Conservation (phyloP, 2,329 filamentous ascomycete genomes). For the Aspergillus transmontanensis region DNA sequence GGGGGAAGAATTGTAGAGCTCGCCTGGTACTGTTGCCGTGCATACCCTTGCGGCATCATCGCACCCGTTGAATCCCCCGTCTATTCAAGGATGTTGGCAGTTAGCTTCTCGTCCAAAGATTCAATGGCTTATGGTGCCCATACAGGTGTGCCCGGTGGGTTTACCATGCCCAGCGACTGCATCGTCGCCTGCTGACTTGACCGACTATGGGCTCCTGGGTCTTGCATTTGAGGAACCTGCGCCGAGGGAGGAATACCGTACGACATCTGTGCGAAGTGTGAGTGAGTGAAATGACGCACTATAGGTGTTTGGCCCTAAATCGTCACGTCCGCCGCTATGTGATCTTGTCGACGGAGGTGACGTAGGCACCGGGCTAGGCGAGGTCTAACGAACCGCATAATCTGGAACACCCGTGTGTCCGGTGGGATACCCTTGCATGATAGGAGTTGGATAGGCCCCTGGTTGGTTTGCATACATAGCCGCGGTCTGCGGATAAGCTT, state of each 20-base stretch:
- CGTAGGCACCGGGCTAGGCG: constrained; percentile 13
- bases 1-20: constrained; percentile 39
- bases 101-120: constrained; percentile 29
- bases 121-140: constrained; percentile 30
- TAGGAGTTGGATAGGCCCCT: constrained; percentile 35
- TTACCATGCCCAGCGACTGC: constrained; percentile 40
- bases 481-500: constrained; percentile 39
- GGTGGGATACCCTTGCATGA: constrained; percentile 38
- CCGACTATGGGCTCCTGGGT: constrained; percentile 35
- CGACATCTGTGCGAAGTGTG: constrained; percentile 33
- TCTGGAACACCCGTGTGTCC: constrained; percentile 39
- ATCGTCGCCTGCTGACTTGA: constrained; percentile 40
- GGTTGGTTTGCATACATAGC: constrained; percentile 35
- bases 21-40: constrained; percentile 36
- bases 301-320: neutral
- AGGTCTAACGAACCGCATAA: constrained; percentile 37
- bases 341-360: neutral
- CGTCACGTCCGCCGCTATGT: neutral
- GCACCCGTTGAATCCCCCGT: constrained; percentile 39
- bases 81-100: constrained; percentile 32
- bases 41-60: constrained; percentile 41
- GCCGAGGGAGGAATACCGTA: constrained; percentile 37
- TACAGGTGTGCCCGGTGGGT: constrained; percentile 43
- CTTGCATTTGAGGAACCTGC: constrained; percentile 38
- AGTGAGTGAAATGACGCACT: constrained; percentile 14